Base-by-base conservation (phyloP, 768 basidiomycete species). In the Leccinum fibrillosum region DNA sequence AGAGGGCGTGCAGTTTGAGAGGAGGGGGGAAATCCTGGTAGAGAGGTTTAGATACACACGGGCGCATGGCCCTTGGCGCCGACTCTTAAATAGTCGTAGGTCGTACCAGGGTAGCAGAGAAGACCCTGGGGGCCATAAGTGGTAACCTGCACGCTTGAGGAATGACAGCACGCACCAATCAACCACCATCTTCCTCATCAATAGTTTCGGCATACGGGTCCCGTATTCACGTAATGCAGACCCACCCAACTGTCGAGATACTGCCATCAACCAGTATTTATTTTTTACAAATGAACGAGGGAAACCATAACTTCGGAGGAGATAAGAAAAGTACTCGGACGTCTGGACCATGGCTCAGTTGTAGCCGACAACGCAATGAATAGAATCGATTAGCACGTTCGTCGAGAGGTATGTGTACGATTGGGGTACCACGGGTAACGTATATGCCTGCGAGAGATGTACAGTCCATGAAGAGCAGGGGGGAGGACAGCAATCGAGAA, bases 401-500 rank as follows among this genome's bases (percentile, higher is more conserved):
- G 37, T 45, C 32, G n/a, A 49, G 39, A 30, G 52, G 32, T 34
- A 26, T 53, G 51, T 51, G 55, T 62, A 61, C 54, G 49, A 58
- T 62, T 52, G 54, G 34, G 56, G 63, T 55, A 64, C 47, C 54
- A 64, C 51, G 53, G 61, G 62, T 67, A 65, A 67, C 53, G 58
- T 59, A 67, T 60, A 59, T 58, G 59, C 54, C 53, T 57, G 62
- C 47, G 70, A 54, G 70, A 56, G 47, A 52, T 57, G 51, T 61
- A 68, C 65, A 66, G 62, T 65, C 67, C 69, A 63, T 49, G 1
- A 37, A 57, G 53, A 62, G 55, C 58, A 56, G 53, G 7, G 37
- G 45, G 48, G 35, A 65, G 55, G 56, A 67, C 55, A 66, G 66
- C 60, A 44, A 66, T 66, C 67, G 61, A 59, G 60, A 62, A 62